Base-by-base conservation (phyloP, 164 flowering plant species). In the Magnolia kwangsiensis region DNA sequence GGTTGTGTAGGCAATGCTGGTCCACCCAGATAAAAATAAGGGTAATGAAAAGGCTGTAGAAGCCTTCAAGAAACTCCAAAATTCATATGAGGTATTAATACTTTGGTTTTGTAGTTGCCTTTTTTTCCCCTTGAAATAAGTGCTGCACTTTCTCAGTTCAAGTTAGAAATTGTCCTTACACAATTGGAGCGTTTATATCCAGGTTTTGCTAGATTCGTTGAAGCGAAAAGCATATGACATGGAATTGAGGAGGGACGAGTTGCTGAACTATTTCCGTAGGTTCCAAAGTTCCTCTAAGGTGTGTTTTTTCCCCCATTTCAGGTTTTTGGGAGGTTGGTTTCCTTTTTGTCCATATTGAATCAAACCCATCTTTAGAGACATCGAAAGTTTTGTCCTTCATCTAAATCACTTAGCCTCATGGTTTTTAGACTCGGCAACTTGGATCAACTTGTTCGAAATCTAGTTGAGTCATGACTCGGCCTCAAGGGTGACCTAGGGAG, bases 1-100 rank as follows among this genome's bases (percentile, higher is more conserved):
- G 69, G 8, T 65, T 77, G 29, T 69, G 61, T 80, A 96, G 99
- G 99, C 99, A 68, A 96, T 96, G 95, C 88, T 96, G 68, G 99
- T 96, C 75, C 99, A 96, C 83, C 99, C 99, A 76, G 99, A 96
- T 85, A 94, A 96, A 86, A 94, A 96, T 80, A 91, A 89, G 94
- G 98, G 99, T 51, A 89, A 96, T 80, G 99, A 94, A 80, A 94
- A 90, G 80, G 98, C 99, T 81, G 98, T 89, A 18, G 99, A 96
- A 82, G 98, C 99, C 78, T 96, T 96, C 84, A 91, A 96, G 85
- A 96, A 92, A 78, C 98, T 96, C 82, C 99, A 96, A 80, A 96
- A 96, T 86, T 98, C 98, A 59, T 94, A 96, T 71, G 99, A 96
- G 98, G 99, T 94, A 76, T 8, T 16, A 5, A 10, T 69, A 51